Evolutionary conservation across 768 basidiomycete genomes (phyloP).

Genomic region (Tephrocybe sp.): DNA sequence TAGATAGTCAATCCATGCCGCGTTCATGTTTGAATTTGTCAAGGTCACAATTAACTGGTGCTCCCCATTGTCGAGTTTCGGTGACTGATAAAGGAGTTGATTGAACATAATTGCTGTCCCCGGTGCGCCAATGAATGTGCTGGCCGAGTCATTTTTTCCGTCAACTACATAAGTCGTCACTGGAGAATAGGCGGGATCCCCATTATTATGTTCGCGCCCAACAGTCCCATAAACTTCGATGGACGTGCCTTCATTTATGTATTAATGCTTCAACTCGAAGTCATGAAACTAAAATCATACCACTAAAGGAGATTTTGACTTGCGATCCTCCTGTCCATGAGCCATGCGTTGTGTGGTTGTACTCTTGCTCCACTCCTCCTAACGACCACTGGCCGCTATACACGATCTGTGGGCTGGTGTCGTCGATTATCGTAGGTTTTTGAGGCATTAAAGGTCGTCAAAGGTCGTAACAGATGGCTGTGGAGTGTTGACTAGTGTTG

Average conservation of each 20-base stretch:
- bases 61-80: conserved; percentile 2
- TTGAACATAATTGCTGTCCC: neutral
- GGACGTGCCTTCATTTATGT: conserved; percentile 5
- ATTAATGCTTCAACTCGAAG: neutral
- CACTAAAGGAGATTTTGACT: conserved; percentile 6
- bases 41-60: conserved; percentile 7
- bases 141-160: neutral
- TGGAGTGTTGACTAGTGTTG: neutral
- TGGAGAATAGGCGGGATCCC: conserved; percentile 10
- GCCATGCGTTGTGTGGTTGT: conserved; percentile 7
- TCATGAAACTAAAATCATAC: neutral
- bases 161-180: conserved; percentile 9
- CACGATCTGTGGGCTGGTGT: conserved; percentile 1
- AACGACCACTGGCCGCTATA: conserved; percentile 7
- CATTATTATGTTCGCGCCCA: conserved; percentile 9
- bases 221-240: conserved; percentile 16
- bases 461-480: neutral
- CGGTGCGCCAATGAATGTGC: neutral
- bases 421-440: conserved; percentile 4
- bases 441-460: neutral
- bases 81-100: conserved; percentile 5
- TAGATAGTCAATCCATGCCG: conserved; percentile 10
- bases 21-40: conserved; percentile 4
- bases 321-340: conserved; percentile 4
- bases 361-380: conserved; percentile 2